Evolutionary conservation across 495 filamentous ascomycete species (phyloP).

Genomic region (Penicillium canariense): DNA sequence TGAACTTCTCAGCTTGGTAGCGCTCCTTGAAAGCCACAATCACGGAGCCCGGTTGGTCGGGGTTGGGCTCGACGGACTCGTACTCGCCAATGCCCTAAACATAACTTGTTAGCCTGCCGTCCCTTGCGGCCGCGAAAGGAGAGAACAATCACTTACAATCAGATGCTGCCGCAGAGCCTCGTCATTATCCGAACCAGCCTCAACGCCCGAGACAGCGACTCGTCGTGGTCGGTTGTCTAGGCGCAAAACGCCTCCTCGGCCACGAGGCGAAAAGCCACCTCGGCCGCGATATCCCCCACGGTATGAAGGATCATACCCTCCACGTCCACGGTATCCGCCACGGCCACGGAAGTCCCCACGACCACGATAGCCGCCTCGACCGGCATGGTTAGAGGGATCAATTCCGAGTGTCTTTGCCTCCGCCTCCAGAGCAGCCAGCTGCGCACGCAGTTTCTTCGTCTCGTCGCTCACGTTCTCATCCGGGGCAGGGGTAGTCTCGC

Average conservation of each 20-base stretch:
- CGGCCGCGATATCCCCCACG: constrained; percentile 37
- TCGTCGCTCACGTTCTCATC: constrained; percentile 53
- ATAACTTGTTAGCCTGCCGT: constrained; percentile 6
- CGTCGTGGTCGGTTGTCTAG: constrained; percentile 85
- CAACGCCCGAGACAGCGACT: constrained; percentile 68
- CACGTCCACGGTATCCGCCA: constrained; percentile 55
- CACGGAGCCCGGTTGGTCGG: constrained; percentile 53
- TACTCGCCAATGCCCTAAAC: constrained; percentile 78
- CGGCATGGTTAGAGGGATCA: constrained; percentile 50
- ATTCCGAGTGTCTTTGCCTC: constrained; percentile 82
- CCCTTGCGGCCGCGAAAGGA: constrained; percentile 22
- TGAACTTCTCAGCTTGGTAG: constrained; percentile 83
- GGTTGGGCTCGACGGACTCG: constrained; percentile 67
- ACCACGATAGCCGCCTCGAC: constrained; percentile 39
- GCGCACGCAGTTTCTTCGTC: constrained; percentile 68
- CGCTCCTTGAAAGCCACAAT: constrained; percentile 85
- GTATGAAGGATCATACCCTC: constrained; percentile 34
- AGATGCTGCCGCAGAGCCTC: constrained; percentile 83
- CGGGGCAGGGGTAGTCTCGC: constrained; percentile 27
- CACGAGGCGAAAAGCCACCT: constrained; percentile 24
- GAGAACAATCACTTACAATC: constrained; percentile 59
- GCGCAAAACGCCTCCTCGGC: constrained; percentile 61
- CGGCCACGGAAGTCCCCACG: constrained; percentile 48
- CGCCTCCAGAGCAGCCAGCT: constrained; percentile 78
- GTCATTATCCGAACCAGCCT: constrained; percentile 68